These are phyloP conservation scores for Closterium sp. DNA, from an alignment of 139 green algal species.

Conservation along the genomic window DNA sequence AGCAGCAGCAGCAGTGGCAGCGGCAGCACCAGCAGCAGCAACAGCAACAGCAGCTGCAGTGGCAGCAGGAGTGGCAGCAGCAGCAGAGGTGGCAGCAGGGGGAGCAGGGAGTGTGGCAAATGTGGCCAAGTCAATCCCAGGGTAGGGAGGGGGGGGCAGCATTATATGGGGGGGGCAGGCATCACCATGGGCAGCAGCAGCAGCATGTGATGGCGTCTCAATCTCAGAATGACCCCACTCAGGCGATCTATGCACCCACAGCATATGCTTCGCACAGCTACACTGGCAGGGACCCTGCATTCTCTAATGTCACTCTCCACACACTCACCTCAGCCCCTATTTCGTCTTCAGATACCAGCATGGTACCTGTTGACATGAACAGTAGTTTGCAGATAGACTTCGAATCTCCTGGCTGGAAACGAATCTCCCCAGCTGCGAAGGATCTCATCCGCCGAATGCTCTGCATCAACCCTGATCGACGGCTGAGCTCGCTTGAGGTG, in stretches of 20 bases:
- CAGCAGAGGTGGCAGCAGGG: background rate
- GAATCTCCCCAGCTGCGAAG: background rate
- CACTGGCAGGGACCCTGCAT: background rate
- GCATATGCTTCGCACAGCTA: background rate
- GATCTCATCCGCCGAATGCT: background rate
- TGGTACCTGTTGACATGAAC: background rate
- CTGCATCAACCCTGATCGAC: background rate
- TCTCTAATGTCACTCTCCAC: background rate
- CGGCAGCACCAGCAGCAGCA: background rate
- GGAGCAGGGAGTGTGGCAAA: background rate
- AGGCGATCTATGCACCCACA: background rate
- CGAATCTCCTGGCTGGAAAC: background rate
- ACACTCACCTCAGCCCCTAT: background rate
- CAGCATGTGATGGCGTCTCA: background rate
- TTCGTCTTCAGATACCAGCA: background rate
- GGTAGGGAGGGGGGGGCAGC: background rate
- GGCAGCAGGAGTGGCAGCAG: too few species aligned
- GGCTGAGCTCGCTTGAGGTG: background rate
- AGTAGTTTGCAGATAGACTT: background rate
- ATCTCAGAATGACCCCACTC: background rate
- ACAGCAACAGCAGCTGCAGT: background rate
- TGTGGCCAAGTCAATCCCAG: background rate
- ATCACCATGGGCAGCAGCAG: background rate
- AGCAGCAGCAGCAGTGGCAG: background rate
- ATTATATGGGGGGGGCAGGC: background rate